These are phyloP conservation scores for Nicotiana tabacum DNA, from an alignment of 257 asterid species.

Conservation along the genomic window DNA sequence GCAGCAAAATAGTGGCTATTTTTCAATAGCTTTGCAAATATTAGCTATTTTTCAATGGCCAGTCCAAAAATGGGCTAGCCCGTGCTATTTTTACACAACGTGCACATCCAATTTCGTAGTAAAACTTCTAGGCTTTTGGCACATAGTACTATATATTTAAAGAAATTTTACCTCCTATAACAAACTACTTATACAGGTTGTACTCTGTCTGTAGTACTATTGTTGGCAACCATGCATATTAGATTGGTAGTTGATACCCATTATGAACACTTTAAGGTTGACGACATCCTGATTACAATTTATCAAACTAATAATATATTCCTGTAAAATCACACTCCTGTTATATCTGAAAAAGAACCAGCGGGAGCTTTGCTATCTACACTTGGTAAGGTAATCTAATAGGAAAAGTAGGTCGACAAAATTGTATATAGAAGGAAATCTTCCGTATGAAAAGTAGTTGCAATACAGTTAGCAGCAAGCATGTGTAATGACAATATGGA, in stretches of 20 bases:
- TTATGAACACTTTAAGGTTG: not conserved
- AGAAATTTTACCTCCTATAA: too few relatives aligned
- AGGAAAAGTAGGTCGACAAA: not conserved
- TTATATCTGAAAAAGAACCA: slow-evolving; percentile 1
- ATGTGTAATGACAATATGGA: not conserved
- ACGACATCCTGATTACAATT: not conserved
- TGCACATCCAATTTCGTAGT: not conserved
- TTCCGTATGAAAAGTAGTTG: not conserved
- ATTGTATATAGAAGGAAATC: not conserved
- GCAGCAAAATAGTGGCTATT: too few relatives aligned
- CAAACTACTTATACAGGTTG: not conserved
- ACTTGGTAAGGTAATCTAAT: not conserved
- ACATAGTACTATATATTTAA: too few relatives aligned
- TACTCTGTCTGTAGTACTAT: not conserved
- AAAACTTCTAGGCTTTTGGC: not conserved
- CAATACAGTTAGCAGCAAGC: not conserved
- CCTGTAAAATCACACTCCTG: not conserved
- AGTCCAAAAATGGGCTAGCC: too few relatives aligned
- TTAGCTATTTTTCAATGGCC: too few relatives aligned
- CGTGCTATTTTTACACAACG: not conserved
- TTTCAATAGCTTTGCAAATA: too few relatives aligned
- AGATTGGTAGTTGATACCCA: not conserved
- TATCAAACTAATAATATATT: not conserved
- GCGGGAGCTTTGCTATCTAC: not conserved
- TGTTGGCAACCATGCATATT: not conserved